Evolutionary conservation across 768 basidiomycete genomes (phyloP).

Genomic region (Serendipita vermifera): DNA sequence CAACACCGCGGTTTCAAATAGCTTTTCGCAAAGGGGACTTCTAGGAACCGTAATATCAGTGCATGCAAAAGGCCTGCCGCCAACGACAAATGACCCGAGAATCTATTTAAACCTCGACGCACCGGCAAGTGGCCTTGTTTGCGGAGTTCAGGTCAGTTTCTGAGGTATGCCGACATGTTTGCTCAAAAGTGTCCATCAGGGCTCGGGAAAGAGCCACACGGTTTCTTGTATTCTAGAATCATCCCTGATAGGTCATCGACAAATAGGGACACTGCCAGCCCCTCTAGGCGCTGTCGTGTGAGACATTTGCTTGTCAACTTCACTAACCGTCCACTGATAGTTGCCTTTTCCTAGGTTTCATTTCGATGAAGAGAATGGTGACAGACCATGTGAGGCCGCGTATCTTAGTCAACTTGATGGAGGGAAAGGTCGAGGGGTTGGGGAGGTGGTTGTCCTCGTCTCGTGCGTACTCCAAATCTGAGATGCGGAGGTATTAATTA

Average conservation of each 20-base stretch:
- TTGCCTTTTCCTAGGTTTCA: constrained; percentile 5
- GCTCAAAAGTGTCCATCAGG: constrained; percentile 20
- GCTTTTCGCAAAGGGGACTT: background rate
- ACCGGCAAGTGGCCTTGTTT: constrained; percentile 61
- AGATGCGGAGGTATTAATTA: background rate
- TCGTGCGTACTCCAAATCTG: constrained; percentile 1
- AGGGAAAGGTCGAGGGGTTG: background rate
- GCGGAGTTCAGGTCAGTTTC: constrained; percentile 32
- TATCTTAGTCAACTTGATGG: constrained; percentile 8
- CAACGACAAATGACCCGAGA: background rate
- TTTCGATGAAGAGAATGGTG: constrained; percentile 11
- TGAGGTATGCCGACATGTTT: background rate
- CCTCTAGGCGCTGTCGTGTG: constrained; percentile 46
- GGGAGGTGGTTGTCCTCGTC: constrained; percentile 12
- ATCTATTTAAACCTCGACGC: constrained; percentile 31
- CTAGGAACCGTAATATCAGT: background rate
- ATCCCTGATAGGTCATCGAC: constrained; percentile 43
- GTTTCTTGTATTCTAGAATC: constrained; percentile 55
- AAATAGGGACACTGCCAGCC: constrained; percentile 40
- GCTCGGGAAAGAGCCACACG: constrained; percentile 63
- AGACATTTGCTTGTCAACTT: background rate
- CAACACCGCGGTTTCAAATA: background rate
- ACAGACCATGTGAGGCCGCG: constrained; percentile 15
- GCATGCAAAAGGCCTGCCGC: background rate
- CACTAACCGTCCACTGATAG: background rate